phyloP scores from a whole-genome alignment of 768 basidiomycete species.

The Russula lepida region DNA sequence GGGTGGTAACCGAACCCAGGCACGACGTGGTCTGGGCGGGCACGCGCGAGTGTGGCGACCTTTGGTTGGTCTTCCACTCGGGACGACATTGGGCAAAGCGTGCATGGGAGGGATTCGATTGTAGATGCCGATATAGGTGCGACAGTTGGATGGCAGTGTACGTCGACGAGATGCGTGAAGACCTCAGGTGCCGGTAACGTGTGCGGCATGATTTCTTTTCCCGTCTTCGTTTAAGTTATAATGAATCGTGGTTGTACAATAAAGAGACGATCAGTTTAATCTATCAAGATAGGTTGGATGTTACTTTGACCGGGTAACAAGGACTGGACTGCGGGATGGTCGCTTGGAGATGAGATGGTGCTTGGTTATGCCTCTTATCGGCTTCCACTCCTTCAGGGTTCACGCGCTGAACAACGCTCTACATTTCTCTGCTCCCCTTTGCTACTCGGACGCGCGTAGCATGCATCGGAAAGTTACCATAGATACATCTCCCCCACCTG shows the following conservation, averaged over 20 bases:
- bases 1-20: constrained; percentile 94
- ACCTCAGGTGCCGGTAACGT: constrained; percentile 33
- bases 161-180: constrained; percentile 68
- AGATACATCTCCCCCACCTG: constrained; percentile 38
- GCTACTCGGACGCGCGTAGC: neutral
- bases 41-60: constrained; percentile 55
- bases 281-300: neutral
- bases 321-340: neutral
- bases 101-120: constrained; percentile 52
- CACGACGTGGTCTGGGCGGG: constrained; percentile 59
- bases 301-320: neutral
- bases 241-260: neutral
- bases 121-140: constrained; percentile 42
- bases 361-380: neutral
- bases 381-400: neutral
- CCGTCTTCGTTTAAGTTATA: neutral
- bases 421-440: neutral
- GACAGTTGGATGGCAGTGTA: constrained; percentile 87
- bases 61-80: constrained; percentile 56
- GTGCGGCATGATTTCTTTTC: neutral
- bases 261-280: neutral
- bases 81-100: constrained; percentile 79
- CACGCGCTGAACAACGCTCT: neutral
- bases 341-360: neutral
- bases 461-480: constrained; percentile 11